Base-by-base conservation (phyloP, 108 stramenopile species). In the Discostella pseudostelligera region DNA sequence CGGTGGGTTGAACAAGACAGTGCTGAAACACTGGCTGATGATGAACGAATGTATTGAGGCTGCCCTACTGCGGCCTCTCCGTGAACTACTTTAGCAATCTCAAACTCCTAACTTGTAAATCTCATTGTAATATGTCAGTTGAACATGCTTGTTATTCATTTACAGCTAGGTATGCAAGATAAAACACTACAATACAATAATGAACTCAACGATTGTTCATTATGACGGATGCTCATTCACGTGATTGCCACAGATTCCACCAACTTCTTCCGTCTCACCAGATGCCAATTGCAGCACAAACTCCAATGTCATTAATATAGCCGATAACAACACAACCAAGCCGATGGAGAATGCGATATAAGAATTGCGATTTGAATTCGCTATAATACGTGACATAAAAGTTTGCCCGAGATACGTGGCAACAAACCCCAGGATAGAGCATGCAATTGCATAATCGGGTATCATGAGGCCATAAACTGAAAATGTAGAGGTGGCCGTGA, bases 331-430 rank as follows among this genome's bases (percentile, higher is more conserved):
- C 8, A 74, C 68, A 11, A 71, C 61, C 1, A 62, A 22, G 2
- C 96, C 96, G 51, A 97, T 97, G 3, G 87, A 90, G 59, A 96
- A 87, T 20, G 93, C 92, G 64, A 97, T 94, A 66, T 89, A 95
- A 22, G 90, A 92, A 65, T 92, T 90, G 19, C 96, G 85, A 57
- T 88, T 55, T 28, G 76, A 77, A 36, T 86, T 83, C 56, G 83
- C 77, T 63, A 96, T 77, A 36, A 95, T 65, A 47, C 84, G 78
- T 21, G 71, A 79, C 58, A 97, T 69, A 24, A 74, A 87, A 8
- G 86, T 53, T 73, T 96, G 96, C 11, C 96, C 96, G 24, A 89
- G 72, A 13, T 73, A 77, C 16, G 96, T 96, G 17, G 92, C 83
- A 24, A 78, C 26, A 51, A 95, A 82, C 1, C 96, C 96, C 56